Percentiles rank a stretch among this genome's conserved stretches.
Evolutionary conservation across 352 stramenopile genomes (phyloP).

Genomic region (Globisporangium ultimum): DNA sequence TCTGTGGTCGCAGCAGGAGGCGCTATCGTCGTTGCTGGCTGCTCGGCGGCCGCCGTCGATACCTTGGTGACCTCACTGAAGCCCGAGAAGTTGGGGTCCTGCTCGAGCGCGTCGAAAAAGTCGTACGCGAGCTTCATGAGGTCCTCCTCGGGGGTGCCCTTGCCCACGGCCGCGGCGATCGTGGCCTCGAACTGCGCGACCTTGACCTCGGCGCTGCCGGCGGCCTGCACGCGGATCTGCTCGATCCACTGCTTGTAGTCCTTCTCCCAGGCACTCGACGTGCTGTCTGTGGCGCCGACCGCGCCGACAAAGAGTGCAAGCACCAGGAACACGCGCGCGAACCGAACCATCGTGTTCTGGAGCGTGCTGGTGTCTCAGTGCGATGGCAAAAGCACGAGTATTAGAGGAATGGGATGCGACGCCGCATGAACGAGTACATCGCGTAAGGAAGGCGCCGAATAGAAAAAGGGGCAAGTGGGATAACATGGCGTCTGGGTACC

Average conservation of each 20-base stretch:
- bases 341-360: neutral
- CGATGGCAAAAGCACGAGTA: neutral
- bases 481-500: too few species aligned
- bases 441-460: too few species aligned
- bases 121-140: conserved; percentile 14
- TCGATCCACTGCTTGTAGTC: conserved; percentile 14
- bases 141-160: conserved; percentile 9
- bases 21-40: neutral
- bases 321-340: conserved; percentile 2
- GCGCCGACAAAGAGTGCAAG: conserved; percentile 3
- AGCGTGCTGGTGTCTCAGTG: neutral
- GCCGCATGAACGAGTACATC: neutral
- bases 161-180: conserved; percentile 8
- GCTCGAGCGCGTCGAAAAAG: conserved; percentile 6
- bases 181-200: conserved; percentile 5
- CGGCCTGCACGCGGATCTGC: conserved; percentile 8
- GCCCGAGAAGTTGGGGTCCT: conserved; percentile 10
- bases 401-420: neutral
- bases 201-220: conserved; percentile 5
- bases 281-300: neutral
- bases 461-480: too few species aligned
- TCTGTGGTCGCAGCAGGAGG: neutral
- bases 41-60: neutral
- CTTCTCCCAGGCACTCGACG: conserved; percentile 1
- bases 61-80: neutral